A percentile compares a stretch with the other conserved stretches of the same genome.
Evolutionary conservation across 2,329 filamentous ascomycete genomes (phyloP).

Genomic region (Fusarium siculi): DNA sequence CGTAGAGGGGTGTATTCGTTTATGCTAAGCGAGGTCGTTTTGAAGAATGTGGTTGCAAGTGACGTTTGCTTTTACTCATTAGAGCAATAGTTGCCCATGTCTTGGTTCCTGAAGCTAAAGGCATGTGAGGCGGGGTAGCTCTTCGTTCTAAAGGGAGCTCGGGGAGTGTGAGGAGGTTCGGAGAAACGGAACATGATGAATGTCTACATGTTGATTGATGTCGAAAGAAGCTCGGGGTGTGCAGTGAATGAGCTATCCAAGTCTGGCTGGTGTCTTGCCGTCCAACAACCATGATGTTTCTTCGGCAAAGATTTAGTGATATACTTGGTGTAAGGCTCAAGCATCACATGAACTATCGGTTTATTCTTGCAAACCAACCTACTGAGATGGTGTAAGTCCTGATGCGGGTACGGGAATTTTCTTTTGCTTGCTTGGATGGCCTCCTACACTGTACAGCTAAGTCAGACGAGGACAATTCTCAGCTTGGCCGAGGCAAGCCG

Average conservation of each 20-base stretch:
- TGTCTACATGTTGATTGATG: neutral
- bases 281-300: neutral
- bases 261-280: neutral
- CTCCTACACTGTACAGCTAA: neutral
- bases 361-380: neutral
- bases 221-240: constrained; percentile 20
- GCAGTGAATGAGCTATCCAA: constrained; percentile 3
- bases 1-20: constrained; percentile 6
- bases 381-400: neutral
- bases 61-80: constrained; percentile 11
- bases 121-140: constrained; percentile 32
- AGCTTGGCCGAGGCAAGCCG: constrained; percentile 25
- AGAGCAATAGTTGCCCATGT: constrained; percentile 1
- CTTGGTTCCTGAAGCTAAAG: constrained; percentile 5
- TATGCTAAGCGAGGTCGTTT: neutral
- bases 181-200: constrained; percentile 24
- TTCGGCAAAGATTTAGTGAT: neutral
- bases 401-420: neutral
- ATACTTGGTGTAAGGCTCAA: neutral
- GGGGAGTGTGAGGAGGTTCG: constrained; percentile 19
- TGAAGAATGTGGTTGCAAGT: neutral
- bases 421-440: neutral
- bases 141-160: constrained; percentile 1
- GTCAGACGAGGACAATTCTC: neutral
- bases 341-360: neutral